phyloP scores from a whole-genome alignment of 2,329 filamentous ascomycete species.

The Penicillium paneum region DNA sequence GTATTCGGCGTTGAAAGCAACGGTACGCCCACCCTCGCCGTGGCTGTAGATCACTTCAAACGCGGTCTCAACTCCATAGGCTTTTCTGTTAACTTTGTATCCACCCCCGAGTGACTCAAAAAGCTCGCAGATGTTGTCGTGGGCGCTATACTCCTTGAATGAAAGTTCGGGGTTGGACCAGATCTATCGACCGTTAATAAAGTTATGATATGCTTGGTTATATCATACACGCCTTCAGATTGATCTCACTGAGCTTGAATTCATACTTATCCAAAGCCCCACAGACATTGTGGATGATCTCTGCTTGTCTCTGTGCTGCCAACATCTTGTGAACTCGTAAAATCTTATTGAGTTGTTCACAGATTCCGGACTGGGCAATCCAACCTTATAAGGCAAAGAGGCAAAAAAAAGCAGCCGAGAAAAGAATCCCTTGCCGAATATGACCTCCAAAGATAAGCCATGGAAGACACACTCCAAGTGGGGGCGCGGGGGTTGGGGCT shows the following conservation, averaged over 20 bases:
- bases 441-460: background rate
- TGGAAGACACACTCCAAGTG: background rate
- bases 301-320: conserved; percentile 2
- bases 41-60: conserved; percentile 10
- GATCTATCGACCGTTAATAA: conserved; percentile 6
- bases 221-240: conserved; percentile 13
- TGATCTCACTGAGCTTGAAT: conserved; percentile 20
- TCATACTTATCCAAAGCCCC: conserved; percentile 17
- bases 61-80: conserved; percentile 12
- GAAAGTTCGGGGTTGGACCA: conserved; percentile 18
- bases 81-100: conserved; percentile 13
- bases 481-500: background rate
- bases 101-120: conserved; percentile 12
- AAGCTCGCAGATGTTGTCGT: conserved; percentile 15
- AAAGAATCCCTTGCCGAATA: conserved; percentile 8
- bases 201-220: too few species aligned
- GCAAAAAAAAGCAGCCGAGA: background rate
- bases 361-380: background rate
- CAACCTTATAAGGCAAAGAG: background rate
- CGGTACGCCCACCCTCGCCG: conserved; percentile 32
- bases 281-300: conserved; percentile 10
- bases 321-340: background rate
- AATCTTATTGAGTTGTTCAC: background rate
- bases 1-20: conserved; percentile 34
- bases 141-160: conserved; percentile 17